phyloP scores from a whole-genome alignment of 73 alveolate species.

The Paramecium tetraurelia region DNA sequence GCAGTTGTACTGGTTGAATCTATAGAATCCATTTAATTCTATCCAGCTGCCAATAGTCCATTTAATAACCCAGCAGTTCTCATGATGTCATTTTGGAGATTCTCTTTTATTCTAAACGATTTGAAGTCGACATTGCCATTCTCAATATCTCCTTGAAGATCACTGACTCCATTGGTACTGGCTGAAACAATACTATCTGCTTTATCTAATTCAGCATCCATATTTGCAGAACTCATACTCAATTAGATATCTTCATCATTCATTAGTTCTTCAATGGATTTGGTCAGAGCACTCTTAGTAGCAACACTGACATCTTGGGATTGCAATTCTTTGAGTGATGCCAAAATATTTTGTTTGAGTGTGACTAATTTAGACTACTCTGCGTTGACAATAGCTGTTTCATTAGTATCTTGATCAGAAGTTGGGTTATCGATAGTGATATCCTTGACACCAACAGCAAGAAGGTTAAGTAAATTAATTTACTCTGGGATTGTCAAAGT shows the following conservation, averaged over 20 bases:
- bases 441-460: not conserved
- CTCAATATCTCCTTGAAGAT: not conserved
- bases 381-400: not conserved
- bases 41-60: not conserved
- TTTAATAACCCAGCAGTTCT: slow-evolving; percentile 13
- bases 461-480: not conserved
- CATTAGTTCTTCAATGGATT: not conserved
- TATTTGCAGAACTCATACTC: not conserved
- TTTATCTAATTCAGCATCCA: slow-evolving; percentile 3
- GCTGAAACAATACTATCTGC: not conserved
- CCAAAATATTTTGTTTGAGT: not conserved
- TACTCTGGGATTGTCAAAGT: not conserved
- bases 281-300: not conserved
- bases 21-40: not conserved
- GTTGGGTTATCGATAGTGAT: not conserved
- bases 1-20: not conserved
- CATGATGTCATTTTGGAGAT: not conserved
- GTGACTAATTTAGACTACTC: not conserved
- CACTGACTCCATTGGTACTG: not conserved
- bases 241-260: slow-evolving; percentile 1
- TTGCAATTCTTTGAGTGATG: not conserved
- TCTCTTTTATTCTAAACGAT: not conserved
- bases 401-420: not conserved
- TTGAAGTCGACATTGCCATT: not conserved
- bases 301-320: not conserved